Evolutionary conservation across 441 rosid species (phyloP).

Genomic region (Adansonia madagascariensis): DNA sequence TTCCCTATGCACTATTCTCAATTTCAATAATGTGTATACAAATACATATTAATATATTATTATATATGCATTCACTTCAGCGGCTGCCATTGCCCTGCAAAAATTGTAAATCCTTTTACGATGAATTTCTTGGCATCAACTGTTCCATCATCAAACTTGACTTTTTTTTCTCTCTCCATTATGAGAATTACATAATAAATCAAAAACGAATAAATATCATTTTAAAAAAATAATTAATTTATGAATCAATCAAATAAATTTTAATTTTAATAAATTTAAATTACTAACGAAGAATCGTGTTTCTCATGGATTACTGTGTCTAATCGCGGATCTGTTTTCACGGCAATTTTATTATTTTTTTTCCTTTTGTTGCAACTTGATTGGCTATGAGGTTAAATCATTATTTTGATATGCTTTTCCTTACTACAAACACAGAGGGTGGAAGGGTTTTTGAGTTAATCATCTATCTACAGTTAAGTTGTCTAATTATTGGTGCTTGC

Average conservation of each 20-base stretch:
- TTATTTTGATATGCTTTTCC: not conserved
- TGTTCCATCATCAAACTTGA: no score
- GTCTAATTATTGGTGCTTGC: constrained; percentile 49
- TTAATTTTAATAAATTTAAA: no score
- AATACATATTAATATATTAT: no score
- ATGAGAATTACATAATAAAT: no score
- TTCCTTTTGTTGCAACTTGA: not conserved
- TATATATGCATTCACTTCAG: not conserved
- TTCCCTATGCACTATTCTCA: constrained; percentile 37
- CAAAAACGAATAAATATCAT: no score
- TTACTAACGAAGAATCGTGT: not conserved
- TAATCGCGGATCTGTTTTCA: not conserved
- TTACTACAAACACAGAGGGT: not conserved
- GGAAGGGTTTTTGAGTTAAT: not conserved
- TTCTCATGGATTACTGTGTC: not conserved
- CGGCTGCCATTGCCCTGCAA: not conserved
- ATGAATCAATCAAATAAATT: no score
- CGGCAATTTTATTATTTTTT: not conserved
- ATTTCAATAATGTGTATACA: no score
- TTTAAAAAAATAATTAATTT: no score
- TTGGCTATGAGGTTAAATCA: not conserved
- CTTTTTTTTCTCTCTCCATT: no score
- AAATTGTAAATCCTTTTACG: not conserved
- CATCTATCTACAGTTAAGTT: constrained; percentile 31
- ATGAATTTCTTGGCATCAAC: not conserved